Base-by-base conservation (phyloP, 164 flowering plant species). In the Magnolia kwangsiensis region DNA sequence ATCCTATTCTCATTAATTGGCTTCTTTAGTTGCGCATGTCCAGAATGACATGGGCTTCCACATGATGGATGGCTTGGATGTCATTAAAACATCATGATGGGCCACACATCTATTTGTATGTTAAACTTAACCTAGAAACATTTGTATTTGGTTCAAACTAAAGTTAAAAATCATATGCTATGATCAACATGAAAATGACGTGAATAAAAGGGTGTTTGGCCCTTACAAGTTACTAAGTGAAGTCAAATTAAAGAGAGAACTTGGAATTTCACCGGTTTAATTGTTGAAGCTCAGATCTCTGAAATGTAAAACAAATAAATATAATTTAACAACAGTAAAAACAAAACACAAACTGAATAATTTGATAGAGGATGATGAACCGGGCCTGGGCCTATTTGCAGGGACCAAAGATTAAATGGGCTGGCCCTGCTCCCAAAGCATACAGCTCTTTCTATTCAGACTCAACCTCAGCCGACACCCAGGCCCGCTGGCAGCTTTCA, bases 241-340 rank as follows among this genome's bases (percentile, higher is more conserved):
- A 68, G 81, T 83, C 78, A 85, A 72, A 77, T 82, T 89, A 83
- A 93, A 93, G 70, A 91, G 81, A 8, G 89, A 74, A 21, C 67
- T 79, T 69, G 95, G 95, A 63, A 91, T 85, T 68, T 75, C 65
- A 72, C 95, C 96, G 3, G 79, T 80, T 71, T 91, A 73, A 64
- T 83, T 89, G 86, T 93, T 93, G 88, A 93, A 93, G 86, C 96
- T 90, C 78, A 93, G 86, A 79, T 94, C 98, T 82, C 98, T 94
- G 77, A 79, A 69, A 23, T 59, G 71, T 51, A 50, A 24, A 59
- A 24, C 9, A 29, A 3, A 20, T 9, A 8, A 65, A n/a, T n/a
- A 8, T 65, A 65, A 1, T 20, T 20, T 11, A 65, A 21, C 10
- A 65, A 7, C 21, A 65, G 21, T 8, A 65, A 8, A 65, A 13